Evolutionary conservation across 2,329 filamentous ascomycete genomes (phyloP), one percentile per base, ranked within the genome.

Genomic region (Trichoderma aggressivum): DNA sequence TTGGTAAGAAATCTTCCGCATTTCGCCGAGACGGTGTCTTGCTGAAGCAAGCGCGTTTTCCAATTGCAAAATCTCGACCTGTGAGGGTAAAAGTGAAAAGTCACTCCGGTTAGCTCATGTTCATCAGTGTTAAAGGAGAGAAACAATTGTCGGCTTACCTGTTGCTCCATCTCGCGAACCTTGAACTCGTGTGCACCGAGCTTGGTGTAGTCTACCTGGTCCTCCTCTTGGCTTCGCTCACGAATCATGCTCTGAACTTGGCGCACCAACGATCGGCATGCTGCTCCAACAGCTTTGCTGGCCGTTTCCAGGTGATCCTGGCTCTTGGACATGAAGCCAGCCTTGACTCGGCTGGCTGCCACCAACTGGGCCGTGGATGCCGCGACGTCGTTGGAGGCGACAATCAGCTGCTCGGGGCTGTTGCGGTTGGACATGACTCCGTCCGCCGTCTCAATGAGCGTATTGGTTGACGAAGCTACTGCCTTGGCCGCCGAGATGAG

Each of bases 121-220:
- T n/a, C 32, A 7, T 16, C 34, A 58, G 28, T 47, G 30, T 70
- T 32, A 14, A 26, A 34, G 28, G 26, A 5, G 4, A 8, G 26
- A 12, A 30, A 32, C n/a, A 16, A 58, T 32, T 36, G 50, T 30
- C 21, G 11, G 78, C 81, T 79, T 86, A 97, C 94, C 92, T 99
- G 96, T 80, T 99, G 96, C 84, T 99, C 96, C 96, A 99, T 99
- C 84, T 99, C 94, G 77, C 92, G 89, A 65, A 98, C 94, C 87
- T 99, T 99, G 86, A 99, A 98, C 84, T 99, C 96, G 82, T 98
- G 95, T 36, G 92, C 90, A 73, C 93, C 94, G 60, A 99, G 85
- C 84, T 94, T 93, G 56, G 88, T 86, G 82, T 98, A 99, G 81
- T 99, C 96, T 26, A 97, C 90, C 64, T 88, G 86, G 69, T 97